phyloP scores from a whole-genome alignment of 2,329 filamentous ascomycete species.

The Cordyceps tenuipes region DNA sequence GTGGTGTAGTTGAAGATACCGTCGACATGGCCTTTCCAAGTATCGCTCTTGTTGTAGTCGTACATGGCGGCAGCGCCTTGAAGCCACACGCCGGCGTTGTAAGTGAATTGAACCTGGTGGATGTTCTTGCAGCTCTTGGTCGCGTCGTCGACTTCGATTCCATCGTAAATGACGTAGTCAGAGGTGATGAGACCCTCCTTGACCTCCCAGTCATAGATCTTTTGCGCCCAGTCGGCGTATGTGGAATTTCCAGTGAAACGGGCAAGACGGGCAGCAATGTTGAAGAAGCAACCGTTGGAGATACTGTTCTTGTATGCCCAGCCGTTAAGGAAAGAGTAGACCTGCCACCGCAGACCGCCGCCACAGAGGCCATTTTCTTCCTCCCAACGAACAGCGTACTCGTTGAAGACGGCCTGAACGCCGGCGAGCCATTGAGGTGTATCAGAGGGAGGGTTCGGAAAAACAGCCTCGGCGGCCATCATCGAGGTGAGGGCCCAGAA shows the following conservation, averaged over 20 bases:
- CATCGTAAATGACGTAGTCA: conserved; percentile 48
- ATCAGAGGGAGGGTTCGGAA: conserved; percentile 50
- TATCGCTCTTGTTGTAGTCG: conserved; percentile 45
- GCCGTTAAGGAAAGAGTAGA: conserved; percentile 69
- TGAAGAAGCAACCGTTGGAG: conserved; percentile 63
- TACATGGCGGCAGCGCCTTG: conserved; percentile 54
- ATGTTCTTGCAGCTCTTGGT: conserved; percentile 39
- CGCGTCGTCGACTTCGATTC: conserved; percentile 28
- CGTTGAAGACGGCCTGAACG: conserved; percentile 72
- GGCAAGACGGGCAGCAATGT: conserved; percentile 61
- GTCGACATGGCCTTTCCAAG: conserved; percentile 50
- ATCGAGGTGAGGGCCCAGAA: conserved; percentile 71
- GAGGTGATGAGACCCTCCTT: conserved; percentile 46
- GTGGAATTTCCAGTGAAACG: conserved; percentile 72
- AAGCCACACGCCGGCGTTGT: conserved; percentile 60
- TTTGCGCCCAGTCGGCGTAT: conserved; percentile 68
- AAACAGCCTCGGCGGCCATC: conserved; percentile 62
- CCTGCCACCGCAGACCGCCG: conserved; percentile 80
- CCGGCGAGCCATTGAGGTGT: conserved; percentile 68
- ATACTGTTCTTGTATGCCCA: conserved; percentile 62
- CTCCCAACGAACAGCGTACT: conserved; percentile 66
- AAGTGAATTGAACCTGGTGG: conserved; percentile 57
- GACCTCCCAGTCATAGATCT: conserved; percentile 58
- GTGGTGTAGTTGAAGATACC: conserved; percentile 46
- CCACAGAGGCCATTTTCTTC: conserved; percentile 40